Base-by-base conservation (phyloP, 192 early-diverging fungal species). In the Coemansia sp. region DNA sequence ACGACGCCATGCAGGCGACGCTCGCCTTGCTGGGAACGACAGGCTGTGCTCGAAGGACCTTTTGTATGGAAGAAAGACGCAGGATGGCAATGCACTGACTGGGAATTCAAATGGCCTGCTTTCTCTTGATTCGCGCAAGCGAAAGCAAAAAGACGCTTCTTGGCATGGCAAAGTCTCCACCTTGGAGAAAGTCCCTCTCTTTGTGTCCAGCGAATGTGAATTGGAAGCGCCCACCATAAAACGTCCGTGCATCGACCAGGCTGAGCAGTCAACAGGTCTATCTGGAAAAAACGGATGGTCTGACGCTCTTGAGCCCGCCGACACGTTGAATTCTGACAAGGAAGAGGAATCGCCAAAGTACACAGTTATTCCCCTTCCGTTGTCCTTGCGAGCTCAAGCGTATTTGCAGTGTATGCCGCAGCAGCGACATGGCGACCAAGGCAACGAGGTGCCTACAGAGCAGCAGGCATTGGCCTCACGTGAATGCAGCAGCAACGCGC, bases 111-210 rank as follows among this genome's bases (percentile, higher is more conserved):
- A n/a, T 40, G 43, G 13, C 14, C 37, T 28, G 37, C 18, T 5
- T 65, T 14, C 24, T 56, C 55, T 55, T 26, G 31, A 55, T 33
- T 55, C 51, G 5, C 51, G 26, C 39, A 66, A 66, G 18, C 65
- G 65, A 40, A 66, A 66, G 56, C 18, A 46, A 18, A 56, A 59
- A 20, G 65, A 55, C 50, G 24, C 50, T 14, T 23, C 23, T 11
- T 2, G 6, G 24, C 28, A 26, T 31, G 43, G 7, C 18, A 45
- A 45, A 55, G 51, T 55, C 51, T 55, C 51, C 6, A n/a, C 14
- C 6, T 55, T 21, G 11, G 51, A 55, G 43, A 5, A 51, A 11
- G 48, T 23, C 48, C 48, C 24, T 10, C 2, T 26, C 6, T 26
- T 16, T 14, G 51, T 33, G 51, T 28, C 51, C 2, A 33, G 26